Base-by-base conservation (phyloP, 2,329 filamentous ascomycete genomes). In the Lasiodiplodia citricola region DNA sequence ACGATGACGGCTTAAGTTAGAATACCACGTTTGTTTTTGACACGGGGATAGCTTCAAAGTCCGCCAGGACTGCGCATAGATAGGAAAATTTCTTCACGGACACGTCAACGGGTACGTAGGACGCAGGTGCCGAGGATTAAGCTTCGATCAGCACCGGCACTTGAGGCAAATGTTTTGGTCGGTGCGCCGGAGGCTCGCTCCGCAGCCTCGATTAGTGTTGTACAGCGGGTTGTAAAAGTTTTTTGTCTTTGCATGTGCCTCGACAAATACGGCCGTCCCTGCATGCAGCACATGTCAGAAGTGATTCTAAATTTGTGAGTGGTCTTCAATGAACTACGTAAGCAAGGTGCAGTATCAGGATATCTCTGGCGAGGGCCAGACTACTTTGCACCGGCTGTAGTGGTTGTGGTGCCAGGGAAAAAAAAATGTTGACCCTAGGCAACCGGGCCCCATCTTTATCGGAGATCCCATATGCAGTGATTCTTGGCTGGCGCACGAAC, bases 21-120 rank as follows among this genome's bases (percentile, higher is more conserved):
- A 64, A 64, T 64, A 64, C 60, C 60, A 64, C 60, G 60, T 52
- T 38, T 64, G 28, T 13, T 28, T 64, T 52, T 64, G 28, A 63
- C 52, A 64, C n/a, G 60, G 52, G 23, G 60, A 64, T 64, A 63
- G 44, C 21, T 52, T 52, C n/a, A 38, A n/a, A 50, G 37, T 35
- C 6, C 11, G 60, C 31, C 28, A 52, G 25, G 41, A 41, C 57
- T 51, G n/a, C 28, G 31, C 58, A 63, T n/a, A 51, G 16, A 50
- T 25, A 64, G 37, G 52, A 64, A 64, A 57, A 41, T 31, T 35
- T 52, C 51, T 64, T 52, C 44, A 64, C 18, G 60, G 41, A 63
- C 58, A 63, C 58, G 58, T 63, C 58, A 63, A 50, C 35, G 38
- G 58, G 16, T 63, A 50, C 41, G 44, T 50, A 28, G 41, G 23